Evolutionary conservation across 169 alveolate genomes (phyloP).

Genomic region (Cardiosporidium cionae): DNA sequence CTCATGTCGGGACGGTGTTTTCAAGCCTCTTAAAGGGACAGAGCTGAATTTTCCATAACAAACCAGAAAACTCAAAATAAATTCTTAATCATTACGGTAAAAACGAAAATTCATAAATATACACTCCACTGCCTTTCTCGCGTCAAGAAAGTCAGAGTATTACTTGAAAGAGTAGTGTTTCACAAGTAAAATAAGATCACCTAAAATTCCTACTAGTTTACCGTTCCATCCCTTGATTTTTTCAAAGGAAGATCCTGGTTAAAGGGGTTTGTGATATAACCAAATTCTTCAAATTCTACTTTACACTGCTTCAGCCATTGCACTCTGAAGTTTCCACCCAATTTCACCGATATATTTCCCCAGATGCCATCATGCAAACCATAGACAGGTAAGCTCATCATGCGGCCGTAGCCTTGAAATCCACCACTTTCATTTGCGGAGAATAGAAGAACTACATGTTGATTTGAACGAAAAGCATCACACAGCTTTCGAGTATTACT

Average conservation of each 20-base stretch:
- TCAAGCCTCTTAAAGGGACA: no score
- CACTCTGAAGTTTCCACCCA: conserved; percentile 68
- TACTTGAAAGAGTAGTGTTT: no score
- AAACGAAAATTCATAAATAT: no score
- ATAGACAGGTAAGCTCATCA: conserved; percentile 54
- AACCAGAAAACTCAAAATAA: no score
- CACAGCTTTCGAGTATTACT: conserved; percentile 44
- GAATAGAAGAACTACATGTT: conserved; percentile 55
- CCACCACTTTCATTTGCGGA: conserved; percentile 72
- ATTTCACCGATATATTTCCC: conserved; percentile 51
- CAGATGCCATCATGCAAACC: conserved; percentile 39
- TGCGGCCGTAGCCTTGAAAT: conserved; percentile 63
- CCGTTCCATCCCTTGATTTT: conserved; percentile 60
- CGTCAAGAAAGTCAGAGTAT: no score
- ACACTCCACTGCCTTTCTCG: no score
- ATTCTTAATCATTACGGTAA: no score
- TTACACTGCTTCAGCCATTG: conserved; percentile 63
- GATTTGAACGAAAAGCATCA: conserved; percentile 40
- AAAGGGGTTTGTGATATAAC: conserved; percentile 52
- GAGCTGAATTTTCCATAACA: no score
- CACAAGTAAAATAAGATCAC: no score
- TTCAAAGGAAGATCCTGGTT: conserved; percentile 59
- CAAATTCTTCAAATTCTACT: conserved; percentile 54
- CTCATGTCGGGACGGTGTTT: no score
- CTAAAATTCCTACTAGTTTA: no score